These are phyloP conservation scores for Allium sativum DNA, from an alignment of 106 monocot species.

Conservation along the genomic window DNA sequence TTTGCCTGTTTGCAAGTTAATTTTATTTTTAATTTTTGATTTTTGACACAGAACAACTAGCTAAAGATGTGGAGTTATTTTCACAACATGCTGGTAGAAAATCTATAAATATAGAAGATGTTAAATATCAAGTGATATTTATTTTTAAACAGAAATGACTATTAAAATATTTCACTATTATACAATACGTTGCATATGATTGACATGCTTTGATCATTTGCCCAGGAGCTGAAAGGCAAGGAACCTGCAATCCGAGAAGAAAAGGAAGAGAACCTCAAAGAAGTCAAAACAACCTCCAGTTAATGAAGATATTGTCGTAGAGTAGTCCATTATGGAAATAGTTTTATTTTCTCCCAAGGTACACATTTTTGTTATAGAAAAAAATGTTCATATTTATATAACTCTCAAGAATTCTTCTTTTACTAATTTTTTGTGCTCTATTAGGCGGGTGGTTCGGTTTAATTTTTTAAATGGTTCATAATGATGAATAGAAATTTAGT, in stretches of 20 bases:
- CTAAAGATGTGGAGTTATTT: slow-evolving; percentile 72
- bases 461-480: too few species aligned
- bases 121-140: slow-evolving; percentile 49
- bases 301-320: slow-evolving; percentile 10
- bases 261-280: slow-evolving; percentile 61
- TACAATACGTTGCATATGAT: slow-evolving; percentile 5
- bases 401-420: too few species aligned
- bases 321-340: background rate
- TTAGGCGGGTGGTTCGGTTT: too few species aligned
- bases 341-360: too few species aligned
- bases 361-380: too few species aligned
- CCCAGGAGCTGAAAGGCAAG: slow-evolving; percentile 68
- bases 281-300: slow-evolving; percentile 11
- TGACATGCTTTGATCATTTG: slow-evolving; percentile 44
- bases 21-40: too few species aligned
- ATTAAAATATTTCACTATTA: background rate
- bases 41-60: slow-evolving; percentile 50
- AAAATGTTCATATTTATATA: too few species aligned
- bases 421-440: too few species aligned
- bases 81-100: slow-evolving; percentile 83
- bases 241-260: slow-evolving; percentile 44
- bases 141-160: background rate
- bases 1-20: too few species aligned
- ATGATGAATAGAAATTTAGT: too few species aligned
- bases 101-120: slow-evolving; percentile 81